Evolutionary conservation across 2,329 filamentous ascomycete genomes (phyloP).

Genomic region (Dothideomycetes sp.): DNA sequence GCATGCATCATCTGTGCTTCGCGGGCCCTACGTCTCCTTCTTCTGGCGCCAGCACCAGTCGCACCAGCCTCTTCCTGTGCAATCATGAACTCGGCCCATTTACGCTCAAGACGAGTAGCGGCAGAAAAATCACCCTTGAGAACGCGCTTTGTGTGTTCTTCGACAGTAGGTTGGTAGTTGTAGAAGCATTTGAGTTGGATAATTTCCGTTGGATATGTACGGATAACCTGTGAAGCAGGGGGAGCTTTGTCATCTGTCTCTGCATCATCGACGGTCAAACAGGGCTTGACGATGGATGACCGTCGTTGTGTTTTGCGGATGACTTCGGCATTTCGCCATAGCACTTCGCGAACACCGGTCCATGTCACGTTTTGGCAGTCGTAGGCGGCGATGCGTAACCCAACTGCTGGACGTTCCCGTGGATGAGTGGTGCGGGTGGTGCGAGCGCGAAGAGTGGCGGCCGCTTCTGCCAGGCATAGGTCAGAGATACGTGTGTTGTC

Average conservation of each 20-base stretch:
- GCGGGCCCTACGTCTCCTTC: constrained; percentile 66
- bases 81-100: constrained; percentile 94
- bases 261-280: too few relatives aligned
- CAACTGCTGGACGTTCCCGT: constrained; percentile 38
- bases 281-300: too few relatives aligned
- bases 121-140: constrained; percentile 64
- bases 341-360: constrained; percentile 78
- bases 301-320: constrained; percentile 33
- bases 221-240: constrained; percentile 1
- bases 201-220: constrained; percentile 63
- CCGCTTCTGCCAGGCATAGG: constrained; percentile 74
- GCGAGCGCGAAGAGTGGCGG: constrained; percentile 60
- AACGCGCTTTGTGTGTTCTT: constrained; percentile 85
- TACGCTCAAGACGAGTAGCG: constrained; percentile 72
- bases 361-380: constrained; percentile 90
- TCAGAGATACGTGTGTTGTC: constrained; percentile 92
- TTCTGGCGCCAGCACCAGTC: constrained; percentile 54
- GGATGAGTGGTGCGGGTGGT: constrained; percentile 31
- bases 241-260: constrained; percentile 13
- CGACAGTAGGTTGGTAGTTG: constrained; percentile 87
- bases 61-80: constrained; percentile 74
- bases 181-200: constrained; percentile 90
- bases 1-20: constrained; percentile 74
- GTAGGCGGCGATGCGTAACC: constrained; percentile 72
- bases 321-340: constrained; percentile 74